phyloP scores from a whole-genome alignment of 495 filamentous ascomycete species.

The Penicillium manginii region DNA sequence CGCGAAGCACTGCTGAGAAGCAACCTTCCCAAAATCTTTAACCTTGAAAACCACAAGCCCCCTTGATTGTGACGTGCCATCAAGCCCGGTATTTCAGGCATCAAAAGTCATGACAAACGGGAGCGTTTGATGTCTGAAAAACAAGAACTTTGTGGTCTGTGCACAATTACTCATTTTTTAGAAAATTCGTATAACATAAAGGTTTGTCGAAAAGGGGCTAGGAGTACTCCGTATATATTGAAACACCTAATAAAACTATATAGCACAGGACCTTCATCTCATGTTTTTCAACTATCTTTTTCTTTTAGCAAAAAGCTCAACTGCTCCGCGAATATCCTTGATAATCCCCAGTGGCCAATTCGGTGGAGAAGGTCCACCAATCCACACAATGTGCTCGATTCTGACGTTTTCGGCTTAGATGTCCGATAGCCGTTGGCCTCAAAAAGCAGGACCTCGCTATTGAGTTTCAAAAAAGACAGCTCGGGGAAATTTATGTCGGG shows the following conservation, averaged over 20 bases:
- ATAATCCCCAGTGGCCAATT: slow-evolving; percentile 21
- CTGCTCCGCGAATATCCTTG: slow-evolving; percentile 19
- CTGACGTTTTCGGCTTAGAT: slow-evolving; percentile 7
- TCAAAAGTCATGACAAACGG: no score
- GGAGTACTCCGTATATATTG: no score
- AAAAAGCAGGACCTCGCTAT: slow-evolving; percentile 16
- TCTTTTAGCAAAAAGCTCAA: slow-evolving; percentile 10
- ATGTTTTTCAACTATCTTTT: not conserved
- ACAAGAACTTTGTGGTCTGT: no score
- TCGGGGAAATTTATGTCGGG: slow-evolving; percentile 14
- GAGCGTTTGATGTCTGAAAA: no score
- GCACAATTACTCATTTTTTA: no score
- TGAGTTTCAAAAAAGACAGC: slow-evolving; percentile 7
- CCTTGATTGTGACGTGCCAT: no score
- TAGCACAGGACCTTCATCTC: not conserved
- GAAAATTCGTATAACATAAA: no score
- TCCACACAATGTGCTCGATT: slow-evolving; percentile 19
- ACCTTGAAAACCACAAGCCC: no score
- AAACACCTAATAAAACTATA: not conserved
- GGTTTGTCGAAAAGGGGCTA: not conserved
- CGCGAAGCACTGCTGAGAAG: no score
- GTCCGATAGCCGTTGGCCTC: slow-evolving; percentile 18
- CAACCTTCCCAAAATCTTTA: no score
- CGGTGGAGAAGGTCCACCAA: slow-evolving; percentile 18
- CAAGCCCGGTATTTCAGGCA: no score